A percentile compares a stretch with the other conserved stretches of the same genome.
phyloP scores from a whole-genome alignment of 2,329 filamentous ascomycete genomes.

The Nothopassalora personata region DNA sequence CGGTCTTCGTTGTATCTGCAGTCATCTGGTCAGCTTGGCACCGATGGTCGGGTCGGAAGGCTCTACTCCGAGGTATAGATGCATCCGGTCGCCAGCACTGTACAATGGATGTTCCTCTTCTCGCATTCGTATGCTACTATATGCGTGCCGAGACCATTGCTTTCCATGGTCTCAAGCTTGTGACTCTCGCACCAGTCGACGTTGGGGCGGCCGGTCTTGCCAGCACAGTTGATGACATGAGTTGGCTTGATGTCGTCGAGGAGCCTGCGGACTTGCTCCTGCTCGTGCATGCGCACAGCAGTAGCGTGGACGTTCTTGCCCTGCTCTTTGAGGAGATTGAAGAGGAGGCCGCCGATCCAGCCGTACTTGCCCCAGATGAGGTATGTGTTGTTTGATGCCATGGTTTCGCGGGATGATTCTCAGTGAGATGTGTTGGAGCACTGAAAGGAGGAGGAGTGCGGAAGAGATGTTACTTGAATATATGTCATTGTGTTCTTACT shows the following conservation, averaged over 20 bases:
- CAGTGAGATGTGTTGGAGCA: neutral
- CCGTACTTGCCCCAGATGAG: slow-evolving; percentile 62
- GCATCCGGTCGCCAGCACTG: slow-evolving; percentile 63
- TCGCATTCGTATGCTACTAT: slow-evolving; percentile 60
- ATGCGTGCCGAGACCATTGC: slow-evolving; percentile 61
- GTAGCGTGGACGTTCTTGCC: slow-evolving; percentile 58
- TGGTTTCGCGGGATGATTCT: neutral
- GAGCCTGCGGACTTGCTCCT: slow-evolving; percentile 52
- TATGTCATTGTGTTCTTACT: neutral
- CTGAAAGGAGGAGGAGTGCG: neutral
- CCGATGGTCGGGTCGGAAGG: slow-evolving; percentile 31
- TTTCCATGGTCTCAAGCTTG: slow-evolving; percentile 61
- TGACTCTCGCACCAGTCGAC: slow-evolving; percentile 69
- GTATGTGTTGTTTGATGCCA: slow-evolving; percentile 40
- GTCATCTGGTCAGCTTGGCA: neutral
- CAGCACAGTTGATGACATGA: slow-evolving; percentile 62
- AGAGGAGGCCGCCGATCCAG: slow-evolving; percentile 60
- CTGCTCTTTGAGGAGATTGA: slow-evolving; percentile 52
- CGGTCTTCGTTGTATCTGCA: neutral
- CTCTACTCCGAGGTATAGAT: neutral
- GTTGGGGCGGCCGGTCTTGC: slow-evolving; percentile 61
- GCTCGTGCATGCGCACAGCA: slow-evolving; percentile 61
- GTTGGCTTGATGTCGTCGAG: slow-evolving; percentile 58
- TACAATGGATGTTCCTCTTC: slow-evolving; percentile 55
- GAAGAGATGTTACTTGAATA: slow-evolving; percentile 3